A percentile compares a stretch with the other conserved stretches of the same genome.
phyloP scores from a whole-genome alignment of 2,329 filamentous ascomycete species.

The Sporothrix curviconia region DNA sequence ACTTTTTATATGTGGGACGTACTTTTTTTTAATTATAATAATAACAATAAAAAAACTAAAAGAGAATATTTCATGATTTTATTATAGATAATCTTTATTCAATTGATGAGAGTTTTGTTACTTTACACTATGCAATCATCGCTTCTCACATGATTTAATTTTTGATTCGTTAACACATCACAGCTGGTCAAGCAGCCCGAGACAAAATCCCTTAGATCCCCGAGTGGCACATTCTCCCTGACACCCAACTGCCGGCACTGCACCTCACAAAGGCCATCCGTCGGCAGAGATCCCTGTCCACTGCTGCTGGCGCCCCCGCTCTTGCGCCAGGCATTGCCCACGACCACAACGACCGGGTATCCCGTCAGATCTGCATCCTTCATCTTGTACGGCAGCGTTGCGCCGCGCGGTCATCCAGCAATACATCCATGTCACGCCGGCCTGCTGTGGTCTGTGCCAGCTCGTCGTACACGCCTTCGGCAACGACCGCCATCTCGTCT shows the following conservation, averaged over 20 bases:
- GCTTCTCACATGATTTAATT: no score
- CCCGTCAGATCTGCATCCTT: slow-evolving; percentile 84
- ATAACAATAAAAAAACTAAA: no score
- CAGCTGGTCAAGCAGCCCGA: slow-evolving; percentile 42
- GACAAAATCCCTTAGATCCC: slow-evolving; percentile 42
- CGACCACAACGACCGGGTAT: slow-evolving; percentile 73
- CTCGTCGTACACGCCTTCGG: slow-evolving; percentile 56
- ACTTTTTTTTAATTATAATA: no score
- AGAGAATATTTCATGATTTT: no score
- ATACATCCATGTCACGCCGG: slow-evolving; percentile 48
- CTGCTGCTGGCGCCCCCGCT: slow-evolving; percentile 48
- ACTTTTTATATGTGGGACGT: no score
- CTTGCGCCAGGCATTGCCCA: slow-evolving; percentile 62
- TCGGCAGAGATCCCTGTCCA: no score
- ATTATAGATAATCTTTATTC: neutral
- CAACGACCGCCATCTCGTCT: slow-evolving; percentile 35
- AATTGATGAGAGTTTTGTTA: neutral
- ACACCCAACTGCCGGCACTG: slow-evolving; percentile 66
- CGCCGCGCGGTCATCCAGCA: slow-evolving; percentile 69
- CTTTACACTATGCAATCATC: neutral
- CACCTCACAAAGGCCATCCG: slow-evolving; percentile 55
- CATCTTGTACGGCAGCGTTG: slow-evolving; percentile 72
- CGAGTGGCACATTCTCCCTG: slow-evolving; percentile 51
- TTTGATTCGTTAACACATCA: slow-evolving; percentile 27
- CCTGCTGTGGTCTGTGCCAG: slow-evolving; percentile 31